Evolutionary conservation across 2,329 filamentous ascomycete genomes (phyloP).

Genomic region (Elsinoe necatrix): DNA sequence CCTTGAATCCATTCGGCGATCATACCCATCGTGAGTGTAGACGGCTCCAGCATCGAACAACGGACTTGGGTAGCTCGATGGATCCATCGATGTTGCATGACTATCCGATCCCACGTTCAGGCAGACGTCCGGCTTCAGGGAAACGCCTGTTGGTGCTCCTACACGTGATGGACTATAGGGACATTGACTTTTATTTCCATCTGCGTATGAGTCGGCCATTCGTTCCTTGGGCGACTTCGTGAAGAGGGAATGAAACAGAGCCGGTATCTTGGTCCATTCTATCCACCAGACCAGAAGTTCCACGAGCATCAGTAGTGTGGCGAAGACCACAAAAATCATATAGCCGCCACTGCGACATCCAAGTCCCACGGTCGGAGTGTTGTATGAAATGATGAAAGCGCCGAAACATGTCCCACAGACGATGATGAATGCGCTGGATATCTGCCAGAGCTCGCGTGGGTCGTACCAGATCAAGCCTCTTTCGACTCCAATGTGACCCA

Average conservation of each 20-base stretch:
- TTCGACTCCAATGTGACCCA: constrained; percentile 24
- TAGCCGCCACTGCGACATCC: constrained; percentile 36
- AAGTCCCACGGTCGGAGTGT: constrained; percentile 40
- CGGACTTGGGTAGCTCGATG: not conserved
- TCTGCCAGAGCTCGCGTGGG: constrained; percentile 37
- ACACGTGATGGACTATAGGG: too few relatives aligned
- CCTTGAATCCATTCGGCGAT: not conserved
- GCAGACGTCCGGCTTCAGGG: too few relatives aligned
- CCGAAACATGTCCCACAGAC: constrained; percentile 32
- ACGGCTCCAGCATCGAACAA: not conserved
- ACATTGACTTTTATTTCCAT: too few relatives aligned
- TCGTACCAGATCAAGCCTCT: constrained; percentile 36
- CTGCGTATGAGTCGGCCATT: too few relatives aligned
- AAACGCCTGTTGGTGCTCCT: too few relatives aligned
- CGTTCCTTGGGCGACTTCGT: not conserved
- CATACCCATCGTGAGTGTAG: not conserved
- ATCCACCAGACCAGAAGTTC: constrained; percentile 34
- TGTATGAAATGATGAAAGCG: constrained; percentile 36
- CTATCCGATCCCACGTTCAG: too few relatives aligned
- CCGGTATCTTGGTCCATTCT: constrained; percentile 18
- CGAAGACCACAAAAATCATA: constrained; percentile 31
- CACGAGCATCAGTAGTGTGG: constrained; percentile 28
- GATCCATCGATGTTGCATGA: not conserved
- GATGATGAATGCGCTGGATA: constrained; percentile 31
- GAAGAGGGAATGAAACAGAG: not conserved